Evolutionary conservation across 75 land plant species (phyloP), one percentile per base, ranked within the genome.

Genomic region (Chamaecyparis obtusa): DNA sequence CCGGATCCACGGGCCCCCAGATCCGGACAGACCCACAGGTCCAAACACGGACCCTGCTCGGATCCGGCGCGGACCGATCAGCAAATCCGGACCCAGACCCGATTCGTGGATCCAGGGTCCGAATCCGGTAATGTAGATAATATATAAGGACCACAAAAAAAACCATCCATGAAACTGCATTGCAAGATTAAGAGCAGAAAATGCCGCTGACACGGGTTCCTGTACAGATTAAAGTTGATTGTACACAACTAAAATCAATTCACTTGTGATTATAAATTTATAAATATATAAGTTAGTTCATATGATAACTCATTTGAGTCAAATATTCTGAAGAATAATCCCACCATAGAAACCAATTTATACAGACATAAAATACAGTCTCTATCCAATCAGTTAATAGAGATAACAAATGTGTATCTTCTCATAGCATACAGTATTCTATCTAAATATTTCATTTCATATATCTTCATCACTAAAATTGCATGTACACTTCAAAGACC

Each of bases 191-290:
- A 96, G 86, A 15, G 92, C 91, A 44, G 99, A 94, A 35, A 95
- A 92, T 75, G 92, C 93, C 80, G 95, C 99, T 55, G 99, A 93
- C 37, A 94, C 95, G 43, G 99, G 99, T 87, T 98, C 99, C 99
- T 98, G 91, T 41, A 71, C 37, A 82, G 14, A 89, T 33, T 72
- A 46, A 36, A 19, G 11, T 44, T 81, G 16, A 81, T n/a, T 81
- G 54, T 1, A 46, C n/a, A 44, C 36, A 79, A 9, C 83, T 19
- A 41, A 11, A 21, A 21, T 80, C 32, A 27, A 46, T n/a, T 44
- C 32, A n/a, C 41, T 46, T 81, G 5, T 81, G 24, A 81, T 21
- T 46, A 46, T 17, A 81, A n/a, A 10, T n/a, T 21, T 46, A 46
- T 17, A 81, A n/a, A 10, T n/a, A n/a, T 46, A 46, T 17, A 81